These are phyloP conservation scores for Paxillus ammoniavirescens DNA, from an alignment of 768 basidiomycete genomes.

Conservation along the genomic window DNA sequence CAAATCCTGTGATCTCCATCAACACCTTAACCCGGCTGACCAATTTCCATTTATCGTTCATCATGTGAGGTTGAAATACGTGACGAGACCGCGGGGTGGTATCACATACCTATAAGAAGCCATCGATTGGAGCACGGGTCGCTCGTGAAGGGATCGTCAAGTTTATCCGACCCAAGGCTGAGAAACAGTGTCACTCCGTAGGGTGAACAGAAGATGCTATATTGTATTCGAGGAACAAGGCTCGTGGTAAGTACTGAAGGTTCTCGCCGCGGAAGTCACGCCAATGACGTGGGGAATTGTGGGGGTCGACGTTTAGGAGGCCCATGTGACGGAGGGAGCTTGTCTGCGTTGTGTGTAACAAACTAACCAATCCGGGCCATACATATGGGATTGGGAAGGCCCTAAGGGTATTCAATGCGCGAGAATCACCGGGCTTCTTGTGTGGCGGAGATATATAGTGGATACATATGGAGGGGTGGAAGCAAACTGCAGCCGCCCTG, in stretches of 20 bases:
- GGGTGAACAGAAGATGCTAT: conserved; percentile 20
- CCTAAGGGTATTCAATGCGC: neutral
- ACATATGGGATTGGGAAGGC: neutral
- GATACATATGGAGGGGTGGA: conserved; percentile 21
- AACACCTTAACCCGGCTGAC: neutral
- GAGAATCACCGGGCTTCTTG: conserved; percentile 1
- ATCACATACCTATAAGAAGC: conserved; percentile 3
- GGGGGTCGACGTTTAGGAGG: conserved; percentile 22
- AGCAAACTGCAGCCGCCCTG: conserved; percentile 12
- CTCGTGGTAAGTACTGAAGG: neutral
- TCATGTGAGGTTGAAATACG: conserved; percentile 9
- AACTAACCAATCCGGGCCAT: neutral
- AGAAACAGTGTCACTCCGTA: conserved; percentile 3
- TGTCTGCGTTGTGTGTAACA: too few species aligned
- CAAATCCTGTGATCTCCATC: conserved; percentile 17
- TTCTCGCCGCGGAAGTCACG: conserved; percentile 6
- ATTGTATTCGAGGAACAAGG: conserved; percentile 2
- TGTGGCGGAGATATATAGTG: conserved; percentile 24
- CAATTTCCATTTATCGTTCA: conserved; percentile 18
- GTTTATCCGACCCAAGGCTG: conserved; percentile 7
- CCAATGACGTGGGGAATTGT: conserved; percentile 21
- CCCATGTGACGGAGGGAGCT: neutral
- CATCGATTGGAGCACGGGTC: neutral
- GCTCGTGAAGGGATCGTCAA: conserved; percentile 34
- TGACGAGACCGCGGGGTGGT: conserved; percentile 20